Evolutionary conservation across 495 filamentous ascomycete species (phyloP).

Genomic region (Hamigera avellanea): DNA sequence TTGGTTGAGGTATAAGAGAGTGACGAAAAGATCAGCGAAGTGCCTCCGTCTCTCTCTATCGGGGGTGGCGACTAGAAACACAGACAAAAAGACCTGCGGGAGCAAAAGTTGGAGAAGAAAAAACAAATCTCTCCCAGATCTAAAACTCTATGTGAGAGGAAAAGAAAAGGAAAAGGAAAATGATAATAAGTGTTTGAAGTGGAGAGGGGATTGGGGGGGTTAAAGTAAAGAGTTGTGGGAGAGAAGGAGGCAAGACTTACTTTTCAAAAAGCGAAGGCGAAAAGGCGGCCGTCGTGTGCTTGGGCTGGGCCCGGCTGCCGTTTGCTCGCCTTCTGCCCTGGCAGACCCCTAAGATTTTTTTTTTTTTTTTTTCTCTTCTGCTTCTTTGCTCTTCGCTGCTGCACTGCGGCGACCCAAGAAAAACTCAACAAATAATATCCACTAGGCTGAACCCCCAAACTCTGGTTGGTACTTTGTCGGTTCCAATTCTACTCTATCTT

Average conservation of each 20-base stretch:
- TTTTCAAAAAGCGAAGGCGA: neutral
- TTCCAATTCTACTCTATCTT: too few species aligned
- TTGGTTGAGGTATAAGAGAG: conserved; percentile 3
- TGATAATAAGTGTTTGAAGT: conserved; percentile 7
- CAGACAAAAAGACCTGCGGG: conserved; percentile 10
- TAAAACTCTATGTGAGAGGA: conserved; percentile 24
- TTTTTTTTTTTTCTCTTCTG: too few species aligned
- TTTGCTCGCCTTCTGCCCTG: too few species aligned
- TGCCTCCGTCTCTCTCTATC: conserved; percentile 8
- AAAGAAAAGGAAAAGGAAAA: conserved; percentile 21
- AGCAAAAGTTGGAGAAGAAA: conserved; percentile 13
- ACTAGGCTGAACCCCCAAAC: too few species aligned
- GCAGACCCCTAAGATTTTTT: too few species aligned
- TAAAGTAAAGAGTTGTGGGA: conserved; percentile 11
- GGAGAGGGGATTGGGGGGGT: conserved; percentile 16
- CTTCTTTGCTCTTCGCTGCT: too few species aligned
- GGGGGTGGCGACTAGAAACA: conserved; percentile 9
- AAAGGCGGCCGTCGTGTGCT: too few species aligned
- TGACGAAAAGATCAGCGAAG: conserved; percentile 9
- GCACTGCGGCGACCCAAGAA: too few species aligned
- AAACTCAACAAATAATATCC: too few species aligned
- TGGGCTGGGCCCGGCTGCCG: too few species aligned
- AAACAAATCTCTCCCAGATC: conserved; percentile 19
- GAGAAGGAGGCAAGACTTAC: conserved; percentile 9
- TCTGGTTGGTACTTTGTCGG: too few species aligned